phyloP scores from a whole-genome alignment of 176 grass and related monocot species.

The Eragrostis nindensis region DNA sequence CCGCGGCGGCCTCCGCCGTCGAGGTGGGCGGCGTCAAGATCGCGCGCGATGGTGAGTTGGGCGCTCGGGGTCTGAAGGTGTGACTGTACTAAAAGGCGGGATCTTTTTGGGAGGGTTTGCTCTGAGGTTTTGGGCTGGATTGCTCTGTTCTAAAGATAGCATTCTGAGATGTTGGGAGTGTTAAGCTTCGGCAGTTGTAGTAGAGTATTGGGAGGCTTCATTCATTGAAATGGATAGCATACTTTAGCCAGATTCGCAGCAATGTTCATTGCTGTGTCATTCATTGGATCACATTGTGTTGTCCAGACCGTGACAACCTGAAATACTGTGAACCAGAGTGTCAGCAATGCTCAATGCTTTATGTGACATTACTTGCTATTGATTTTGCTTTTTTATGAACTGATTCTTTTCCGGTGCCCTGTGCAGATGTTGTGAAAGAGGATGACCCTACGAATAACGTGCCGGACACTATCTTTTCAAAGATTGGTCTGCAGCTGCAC shows the following conservation, averaged over 20 bases:
- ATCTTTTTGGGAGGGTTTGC: conserved; percentile 43
- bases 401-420: neutral
- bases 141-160: neutral
- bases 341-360: neutral
- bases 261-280: no score
- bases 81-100: neutral
- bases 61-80: neutral
- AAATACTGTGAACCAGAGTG: neutral
- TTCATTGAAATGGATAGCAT: neutral
- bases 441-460: conserved; percentile 87
- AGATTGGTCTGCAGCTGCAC: conserved; percentile 89
- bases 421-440: conserved; percentile 88
- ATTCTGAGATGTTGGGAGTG: neutral
- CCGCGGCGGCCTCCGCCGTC: conserved; percentile 50
- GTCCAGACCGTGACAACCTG: neutral
- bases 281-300: no score
- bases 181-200: neutral
- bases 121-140: neutral
- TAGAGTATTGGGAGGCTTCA: neutral
- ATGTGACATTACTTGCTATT: conserved; percentile 5
- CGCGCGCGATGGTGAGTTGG: conserved; percentile 68
- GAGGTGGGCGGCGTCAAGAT: conserved; percentile 90
- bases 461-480: conserved; percentile 80
- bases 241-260: no score
- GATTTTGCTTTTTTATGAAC: neutral